Base-by-base conservation (phyloP, 176 grass and related monocot species). In the Ensete glaucum region DNA sequence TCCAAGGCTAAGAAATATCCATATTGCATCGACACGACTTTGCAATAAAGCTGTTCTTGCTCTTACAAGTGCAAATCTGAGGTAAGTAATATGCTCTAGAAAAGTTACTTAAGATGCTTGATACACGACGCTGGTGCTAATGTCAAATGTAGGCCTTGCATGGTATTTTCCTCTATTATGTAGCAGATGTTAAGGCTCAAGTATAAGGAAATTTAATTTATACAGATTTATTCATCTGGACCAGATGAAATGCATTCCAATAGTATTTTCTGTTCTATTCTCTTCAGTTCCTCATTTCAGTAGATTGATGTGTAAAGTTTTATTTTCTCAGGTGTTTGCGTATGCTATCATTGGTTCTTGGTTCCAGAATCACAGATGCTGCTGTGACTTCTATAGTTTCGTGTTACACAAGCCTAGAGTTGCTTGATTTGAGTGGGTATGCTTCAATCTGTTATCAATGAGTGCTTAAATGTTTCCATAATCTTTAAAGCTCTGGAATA, bases 391-490 rank as follows among this genome's bases (percentile, higher is more conserved):
- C 95, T 79, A 86, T 94, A 75, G 82, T 94, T 83, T 84, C 83
- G 57, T 87, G 86, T 77, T 86, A 76, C 50, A 56, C 73, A 10
- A 91, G 70, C 81, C 85, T 94, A 77, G 95, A 94, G 79, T 76
- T 91, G 34, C 88, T 99, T 84, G 90, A 99, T 89, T 85, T 99
- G 78, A 94, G 90, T 11, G 88, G 95, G 95, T 99, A 88, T 71
- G 73, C 57, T 22, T 9, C 34, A 17, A 74, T 77, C 50, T 72
- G 10, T 53, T 9, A 16, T 62, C 34, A 48, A 69, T 16, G 25
- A 69, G 16, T 49, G 24, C 65, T 43, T 68, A 34, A 16, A 2
- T 11, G 13, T 13, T 17, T 9, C 11, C 13, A 57, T 13, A 4
- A 13, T 11, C 16, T 57, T 62, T 62, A 19, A 62, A 21, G 17